Percentiles rank a stretch among this genome's conserved stretches.
phyloP scores from a whole-genome alignment of 306 rosid species.

The Glycine soja region DNA sequence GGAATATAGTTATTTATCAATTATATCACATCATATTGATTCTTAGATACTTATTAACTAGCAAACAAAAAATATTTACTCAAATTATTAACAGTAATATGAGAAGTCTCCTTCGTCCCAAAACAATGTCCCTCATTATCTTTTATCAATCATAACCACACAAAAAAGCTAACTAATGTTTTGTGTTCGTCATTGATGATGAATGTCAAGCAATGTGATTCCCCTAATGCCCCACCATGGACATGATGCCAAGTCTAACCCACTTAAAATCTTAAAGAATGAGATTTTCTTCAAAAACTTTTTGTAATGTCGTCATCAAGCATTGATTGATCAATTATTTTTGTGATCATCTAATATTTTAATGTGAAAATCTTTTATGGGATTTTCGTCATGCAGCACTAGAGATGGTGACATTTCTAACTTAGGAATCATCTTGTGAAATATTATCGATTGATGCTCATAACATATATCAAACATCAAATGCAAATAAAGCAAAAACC shows the following conservation, averaged over 20 bases:
- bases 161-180: slow-evolving; percentile 25
- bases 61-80: slow-evolving; percentile 23
- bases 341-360: slow-evolving; percentile 19
- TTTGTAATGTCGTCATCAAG: slow-evolving; percentile 49
- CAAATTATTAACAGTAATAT: slow-evolving; percentile 13
- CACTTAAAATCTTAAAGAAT: slow-evolving; percentile 27
- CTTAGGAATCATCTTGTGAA: slow-evolving; percentile 30
- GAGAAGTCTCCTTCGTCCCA: slow-evolving; percentile 42
- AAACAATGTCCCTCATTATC: slow-evolving; percentile 26
- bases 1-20: too few relatives aligned
- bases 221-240: slow-evolving; percentile 48
- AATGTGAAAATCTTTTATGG: slow-evolving; percentile 38
- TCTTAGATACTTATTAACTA: background rate
- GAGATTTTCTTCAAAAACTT: slow-evolving; percentile 36
- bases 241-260: slow-evolving; percentile 35
- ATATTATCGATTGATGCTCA: slow-evolving; percentile 25
- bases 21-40: too few relatives aligned
- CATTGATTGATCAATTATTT: slow-evolving; percentile 43
- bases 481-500: background rate
- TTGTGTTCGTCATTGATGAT: slow-evolving; percentile 50
- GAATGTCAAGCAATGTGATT: slow-evolving; percentile 45
- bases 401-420: slow-evolving; percentile 50
- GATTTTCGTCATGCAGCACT: slow-evolving; percentile 43
- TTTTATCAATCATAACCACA: slow-evolving; percentile 12
- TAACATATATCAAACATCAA: background rate